Conservation (phyloP, 352 stramenopile genomes). For the Pythium apleroticum region DNA sequence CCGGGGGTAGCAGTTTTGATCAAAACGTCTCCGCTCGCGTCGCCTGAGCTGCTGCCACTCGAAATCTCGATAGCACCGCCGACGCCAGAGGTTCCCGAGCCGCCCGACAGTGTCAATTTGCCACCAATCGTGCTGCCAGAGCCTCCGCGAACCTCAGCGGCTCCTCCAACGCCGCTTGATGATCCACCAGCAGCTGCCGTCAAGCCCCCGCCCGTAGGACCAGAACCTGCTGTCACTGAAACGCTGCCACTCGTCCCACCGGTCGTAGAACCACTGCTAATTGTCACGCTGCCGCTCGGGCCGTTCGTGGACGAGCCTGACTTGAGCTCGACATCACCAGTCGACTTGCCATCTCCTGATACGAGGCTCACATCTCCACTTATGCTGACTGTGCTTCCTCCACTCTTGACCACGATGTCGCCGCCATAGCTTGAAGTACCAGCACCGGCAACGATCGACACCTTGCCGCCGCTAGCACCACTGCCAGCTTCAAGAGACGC, state of each 20-base stretch:
- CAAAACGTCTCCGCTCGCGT: conserved; percentile 36
- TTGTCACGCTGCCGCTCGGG: conserved; percentile 18
- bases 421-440: conserved; percentile 43
- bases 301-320: conserved; percentile 33
- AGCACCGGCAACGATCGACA: conserved; percentile 34
- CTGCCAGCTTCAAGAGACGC: conserved; percentile 43
- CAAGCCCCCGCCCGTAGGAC: too few relatives aligned
- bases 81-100: conserved; percentile 27
- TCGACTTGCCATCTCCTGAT: conserved; percentile 24
- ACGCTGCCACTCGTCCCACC: conserved; percentile 20
- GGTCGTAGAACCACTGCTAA: conserved; percentile 22
- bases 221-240: conserved; percentile 23
- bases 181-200: too few relatives aligned
- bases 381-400: conserved; percentile 27
- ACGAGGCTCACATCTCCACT: conserved; percentile 30
- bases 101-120: conserved; percentile 29
- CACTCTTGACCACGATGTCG: conserved; percentile 43
- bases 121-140: conserved; percentile 35
- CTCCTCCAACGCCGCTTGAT: conserved; percentile 28
- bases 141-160: conserved; percentile 33
- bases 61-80: conserved; percentile 37
- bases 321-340: conserved; percentile 26
- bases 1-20: conserved; percentile 34
- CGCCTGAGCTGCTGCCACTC: conserved; percentile 37
- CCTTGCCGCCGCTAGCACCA: conserved; percentile 26